Conservation (phyloP, 805 yeast species). For the Ogataea haglerorum region DNA sequence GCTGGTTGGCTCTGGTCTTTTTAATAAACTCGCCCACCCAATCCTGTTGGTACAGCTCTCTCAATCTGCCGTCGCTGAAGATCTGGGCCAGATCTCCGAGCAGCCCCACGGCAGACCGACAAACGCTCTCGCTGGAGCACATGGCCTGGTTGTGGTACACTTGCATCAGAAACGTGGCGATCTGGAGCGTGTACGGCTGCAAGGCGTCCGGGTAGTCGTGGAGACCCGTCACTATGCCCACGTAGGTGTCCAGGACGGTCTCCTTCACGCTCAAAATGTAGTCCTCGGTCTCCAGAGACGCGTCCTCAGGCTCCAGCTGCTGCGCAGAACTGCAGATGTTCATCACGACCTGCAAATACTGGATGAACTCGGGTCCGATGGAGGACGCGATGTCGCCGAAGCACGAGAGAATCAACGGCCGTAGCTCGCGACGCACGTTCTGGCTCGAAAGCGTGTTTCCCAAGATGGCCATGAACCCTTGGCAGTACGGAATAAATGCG, state of each 20-base stretch:
- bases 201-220: conserved; percentile 64
- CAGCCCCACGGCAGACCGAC: conserved; percentile 83
- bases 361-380: conserved; percentile 72
- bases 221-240: conserved; percentile 92
- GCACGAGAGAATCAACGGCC: conserved; percentile 85
- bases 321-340: conserved; percentile 68
- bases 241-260: conserved; percentile 92
- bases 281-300: conserved; percentile 71
- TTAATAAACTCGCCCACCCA: conserved; percentile 82
- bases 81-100: conserved; percentile 91
- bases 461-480: conserved; percentile 77
- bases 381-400: conserved; percentile 95
- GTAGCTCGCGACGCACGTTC: conserved; percentile 71
- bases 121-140: conserved; percentile 61
- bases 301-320: conserved; percentile 58
- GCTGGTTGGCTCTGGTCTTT: conserved; percentile 61
- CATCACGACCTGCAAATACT: conserved; percentile 78
- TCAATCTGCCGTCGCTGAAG: conserved; percentile 74
- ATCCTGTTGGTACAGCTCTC: conserved; percentile 58
- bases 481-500: conserved; percentile 68
- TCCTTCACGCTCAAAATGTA: conserved; percentile 71
- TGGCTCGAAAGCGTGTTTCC: conserved; percentile 67
- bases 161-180: conserved; percentile 64
- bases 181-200: conserved; percentile 60
- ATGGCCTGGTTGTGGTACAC: conserved; percentile 60